A percentile compares a stretch with the other conserved stretches of the same genome.
phyloP scores from a whole-genome alignment of 306 rosid species.

The Styphnolobium japonicum region DNA sequence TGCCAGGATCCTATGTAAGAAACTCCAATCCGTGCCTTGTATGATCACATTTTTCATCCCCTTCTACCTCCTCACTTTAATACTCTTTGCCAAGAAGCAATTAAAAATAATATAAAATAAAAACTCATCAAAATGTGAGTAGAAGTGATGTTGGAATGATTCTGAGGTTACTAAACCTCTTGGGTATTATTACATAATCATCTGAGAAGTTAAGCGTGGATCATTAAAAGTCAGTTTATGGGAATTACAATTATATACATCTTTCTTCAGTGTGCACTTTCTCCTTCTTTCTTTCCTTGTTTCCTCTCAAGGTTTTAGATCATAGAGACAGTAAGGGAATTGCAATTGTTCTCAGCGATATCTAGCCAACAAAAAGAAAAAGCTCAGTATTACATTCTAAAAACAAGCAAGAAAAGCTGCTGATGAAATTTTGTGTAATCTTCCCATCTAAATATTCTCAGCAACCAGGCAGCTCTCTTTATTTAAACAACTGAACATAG shows the following conservation, averaged over 20 bases:
- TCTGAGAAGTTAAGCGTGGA: not conserved
- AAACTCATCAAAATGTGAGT: not conserved
- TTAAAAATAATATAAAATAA: not conserved
- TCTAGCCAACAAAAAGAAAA: not conserved
- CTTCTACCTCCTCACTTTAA: not conserved
- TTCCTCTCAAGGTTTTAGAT: not conserved
- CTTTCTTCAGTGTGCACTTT: not conserved
- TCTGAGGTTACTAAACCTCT: not conserved
- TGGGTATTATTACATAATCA: not conserved
- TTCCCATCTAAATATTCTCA: not conserved
- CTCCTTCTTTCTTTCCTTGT: not conserved
- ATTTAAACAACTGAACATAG: not conserved
- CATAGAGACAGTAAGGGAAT: not conserved
- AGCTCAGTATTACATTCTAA: not conserved
- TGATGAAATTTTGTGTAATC: not conserved
- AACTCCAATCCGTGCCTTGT: not conserved
- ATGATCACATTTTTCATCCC: not conserved
- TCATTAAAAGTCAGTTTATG: not conserved
- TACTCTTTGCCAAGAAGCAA: not conserved
- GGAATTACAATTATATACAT: not conserved
- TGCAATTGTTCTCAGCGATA: not conserved
- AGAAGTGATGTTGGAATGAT: not conserved
- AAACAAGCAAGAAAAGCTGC: not conserved
- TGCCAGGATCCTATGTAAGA: not conserved
- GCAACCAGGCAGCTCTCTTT: not conserved